A percentile compares a stretch with the other conserved stretches of the same genome.
phyloP scores from a whole-genome alignment of 129 eudicot genomes.

The Heracleum sosnowskyi region DNA sequence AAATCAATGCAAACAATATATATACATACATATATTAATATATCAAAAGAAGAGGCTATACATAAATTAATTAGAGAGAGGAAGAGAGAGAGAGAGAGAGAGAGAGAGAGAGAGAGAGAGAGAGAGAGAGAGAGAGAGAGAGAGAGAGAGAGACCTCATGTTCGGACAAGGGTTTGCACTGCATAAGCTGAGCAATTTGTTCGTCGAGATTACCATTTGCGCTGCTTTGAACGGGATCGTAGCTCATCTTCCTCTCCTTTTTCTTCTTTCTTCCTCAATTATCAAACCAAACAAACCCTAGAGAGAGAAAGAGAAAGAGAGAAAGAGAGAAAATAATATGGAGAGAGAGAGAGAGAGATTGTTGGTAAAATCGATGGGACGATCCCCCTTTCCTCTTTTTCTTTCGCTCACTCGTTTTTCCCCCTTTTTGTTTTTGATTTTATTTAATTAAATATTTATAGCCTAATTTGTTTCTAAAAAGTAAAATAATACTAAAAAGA shows the following conservation, averaged over 20 bases:
- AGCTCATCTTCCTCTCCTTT: constrained; percentile 38
- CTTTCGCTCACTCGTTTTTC: background rate
- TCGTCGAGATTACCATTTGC: constrained; percentile 74
- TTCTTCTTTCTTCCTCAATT: background rate
- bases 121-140: background rate
- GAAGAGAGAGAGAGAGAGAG: background rate
- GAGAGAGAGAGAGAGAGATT: background rate
- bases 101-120: background rate
- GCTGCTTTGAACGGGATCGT: constrained; percentile 54
- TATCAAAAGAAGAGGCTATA: background rate
- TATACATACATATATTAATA: background rate
- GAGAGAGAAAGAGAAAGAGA: background rate
- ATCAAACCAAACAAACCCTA: background rate
- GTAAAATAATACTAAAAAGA: too few relatives aligned
- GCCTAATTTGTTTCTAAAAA: too few relatives aligned
- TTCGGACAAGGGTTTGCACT: constrained; percentile 96
- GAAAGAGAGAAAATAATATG: background rate
- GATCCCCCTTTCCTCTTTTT: background rate
- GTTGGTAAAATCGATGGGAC: background rate
- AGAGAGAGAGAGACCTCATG: constrained; percentile 49
- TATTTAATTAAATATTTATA: too few relatives aligned
- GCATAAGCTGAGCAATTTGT: constrained; percentile 90
- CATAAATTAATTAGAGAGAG: background rate
- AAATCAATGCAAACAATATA: background rate
- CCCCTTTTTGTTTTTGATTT: background rate